Evolutionary conservation across 2,329 filamentous ascomycete species (phyloP).

Genomic region (Fusarium papillatum): DNA sequence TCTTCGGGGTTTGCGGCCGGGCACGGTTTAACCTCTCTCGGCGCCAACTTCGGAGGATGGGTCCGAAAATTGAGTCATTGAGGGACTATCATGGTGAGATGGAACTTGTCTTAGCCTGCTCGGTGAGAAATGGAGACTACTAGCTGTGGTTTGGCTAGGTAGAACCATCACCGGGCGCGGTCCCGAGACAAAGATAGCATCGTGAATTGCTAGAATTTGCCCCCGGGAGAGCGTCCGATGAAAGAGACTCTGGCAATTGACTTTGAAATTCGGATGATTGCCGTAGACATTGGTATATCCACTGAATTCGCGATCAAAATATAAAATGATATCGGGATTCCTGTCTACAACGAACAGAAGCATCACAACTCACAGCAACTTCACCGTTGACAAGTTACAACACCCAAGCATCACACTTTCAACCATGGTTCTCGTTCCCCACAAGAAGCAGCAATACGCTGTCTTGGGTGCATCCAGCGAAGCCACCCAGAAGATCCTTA

Average conservation of each 20-base stretch:
- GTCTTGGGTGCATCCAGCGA: background rate
- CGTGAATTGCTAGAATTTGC: background rate
- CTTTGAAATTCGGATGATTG: background rate
- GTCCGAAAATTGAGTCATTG: background rate
- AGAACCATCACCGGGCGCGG: background rate
- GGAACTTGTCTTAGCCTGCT: background rate
- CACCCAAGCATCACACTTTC: background rate
- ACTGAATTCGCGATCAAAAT: background rate
- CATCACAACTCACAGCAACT: background rate
- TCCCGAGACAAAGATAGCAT: background rate
- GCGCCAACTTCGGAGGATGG: background rate
- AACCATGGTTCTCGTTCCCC: constrained; percentile 1
- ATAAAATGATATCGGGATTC: background rate
- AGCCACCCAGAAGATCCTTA: constrained; percentile 79
- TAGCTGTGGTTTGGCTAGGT: background rate
- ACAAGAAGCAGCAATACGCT: background rate
- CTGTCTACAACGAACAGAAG: background rate
- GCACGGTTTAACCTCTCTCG: background rate
- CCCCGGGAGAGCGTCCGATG: background rate
- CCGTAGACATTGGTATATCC: background rate
- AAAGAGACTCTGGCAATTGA: background rate
- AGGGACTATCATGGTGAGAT: background rate
- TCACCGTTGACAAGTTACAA: background rate
- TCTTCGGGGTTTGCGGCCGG: background rate
- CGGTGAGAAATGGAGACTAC: background rate